Evolutionary conservation across 306 rosid species (phyloP).

Genomic region (Lathyrus aphaca): DNA sequence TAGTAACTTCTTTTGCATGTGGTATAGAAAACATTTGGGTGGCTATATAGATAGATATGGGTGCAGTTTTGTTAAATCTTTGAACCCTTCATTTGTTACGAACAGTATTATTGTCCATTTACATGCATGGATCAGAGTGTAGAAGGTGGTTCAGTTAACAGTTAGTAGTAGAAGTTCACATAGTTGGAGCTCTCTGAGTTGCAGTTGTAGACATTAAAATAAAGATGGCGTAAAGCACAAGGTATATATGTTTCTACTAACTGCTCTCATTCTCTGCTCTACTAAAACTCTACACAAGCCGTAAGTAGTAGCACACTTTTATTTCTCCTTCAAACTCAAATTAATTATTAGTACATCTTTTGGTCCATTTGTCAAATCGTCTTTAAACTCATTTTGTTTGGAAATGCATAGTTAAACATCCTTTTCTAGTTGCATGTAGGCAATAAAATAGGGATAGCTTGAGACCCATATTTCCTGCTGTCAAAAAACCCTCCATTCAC

Average conservation of each 20-base stretch:
- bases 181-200: constrained; percentile 1
- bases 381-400: not conserved
- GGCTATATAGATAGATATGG: not conserved
- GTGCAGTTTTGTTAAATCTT: constrained; percentile 19
- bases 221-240: constrained; percentile 2
- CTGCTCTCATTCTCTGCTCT: constrained; percentile 2
- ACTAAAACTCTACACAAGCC: not conserved
- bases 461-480: too few species aligned
- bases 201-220: constrained; percentile 36
- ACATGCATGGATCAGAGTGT: constrained; percentile 23
- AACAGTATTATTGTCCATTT: constrained; percentile 10
- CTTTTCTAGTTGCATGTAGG: too few species aligned
- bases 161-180: not conserved
- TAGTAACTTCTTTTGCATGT: constrained; percentile 34
- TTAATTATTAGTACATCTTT: not conserved
- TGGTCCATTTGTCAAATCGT: not conserved
- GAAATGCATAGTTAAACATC: not conserved
- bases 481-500: too few species aligned
- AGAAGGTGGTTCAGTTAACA: constrained; percentile 12
- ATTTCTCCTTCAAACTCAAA: not conserved
- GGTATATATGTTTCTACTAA: constrained; percentile 10
- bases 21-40: not conserved
- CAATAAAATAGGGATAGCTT: too few species aligned
- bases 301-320: not conserved
- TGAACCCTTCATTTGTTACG: constrained; percentile 14